These are phyloP conservation scores for Reutealis trisperma DNA, from an alignment of 345 rosid genomes.

Conservation along the genomic window DNA sequence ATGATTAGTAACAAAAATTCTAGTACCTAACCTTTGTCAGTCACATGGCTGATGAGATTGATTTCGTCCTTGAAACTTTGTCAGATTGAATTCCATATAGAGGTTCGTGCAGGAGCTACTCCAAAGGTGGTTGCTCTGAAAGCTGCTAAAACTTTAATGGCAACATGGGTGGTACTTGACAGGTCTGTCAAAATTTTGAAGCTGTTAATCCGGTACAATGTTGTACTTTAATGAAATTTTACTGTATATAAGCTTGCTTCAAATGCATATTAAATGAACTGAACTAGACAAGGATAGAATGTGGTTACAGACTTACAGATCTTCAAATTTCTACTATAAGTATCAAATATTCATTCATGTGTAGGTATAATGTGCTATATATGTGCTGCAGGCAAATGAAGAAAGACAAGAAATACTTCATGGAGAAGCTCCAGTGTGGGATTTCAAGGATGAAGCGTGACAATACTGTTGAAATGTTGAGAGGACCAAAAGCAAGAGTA, in stretches of 20 bases:
- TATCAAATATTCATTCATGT: background rate
- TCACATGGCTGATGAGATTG: background rate
- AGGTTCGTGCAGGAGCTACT: conserved; percentile 41
- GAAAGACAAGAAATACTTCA: conserved; percentile 45
- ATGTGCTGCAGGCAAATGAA: conserved; percentile 51
- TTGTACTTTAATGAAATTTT: background rate
- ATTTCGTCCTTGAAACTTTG: conserved; percentile 11
- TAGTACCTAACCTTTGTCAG: background rate
- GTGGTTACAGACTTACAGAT: too few relatives aligned
- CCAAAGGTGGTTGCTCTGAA: conserved; percentile 36
- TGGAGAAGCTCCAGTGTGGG: conserved; percentile 54
- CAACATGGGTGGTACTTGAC: conserved; percentile 62
- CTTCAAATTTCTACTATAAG: too few relatives aligned
- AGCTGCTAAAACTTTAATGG: conserved; percentile 41
- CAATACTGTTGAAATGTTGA: conserved; percentile 41
- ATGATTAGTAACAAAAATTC: background rate
- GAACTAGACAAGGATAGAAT: too few relatives aligned
- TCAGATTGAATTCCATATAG: conserved; percentile 46
- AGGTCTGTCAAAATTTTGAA: conserved; percentile 35
- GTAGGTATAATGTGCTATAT: background rate
- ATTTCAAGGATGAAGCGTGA: conserved; percentile 49
- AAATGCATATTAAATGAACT: too few relatives aligned
- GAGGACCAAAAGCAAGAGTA: conserved; percentile 31
- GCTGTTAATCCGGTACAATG: background rate
- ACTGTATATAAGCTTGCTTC: background rate